A percentile compares a stretch with the other conserved stretches of the same genome.
phyloP scores from a whole-genome alignment of 2,329 filamentous ascomycete genomes.

The Biscogniauxia sp. region DNA sequence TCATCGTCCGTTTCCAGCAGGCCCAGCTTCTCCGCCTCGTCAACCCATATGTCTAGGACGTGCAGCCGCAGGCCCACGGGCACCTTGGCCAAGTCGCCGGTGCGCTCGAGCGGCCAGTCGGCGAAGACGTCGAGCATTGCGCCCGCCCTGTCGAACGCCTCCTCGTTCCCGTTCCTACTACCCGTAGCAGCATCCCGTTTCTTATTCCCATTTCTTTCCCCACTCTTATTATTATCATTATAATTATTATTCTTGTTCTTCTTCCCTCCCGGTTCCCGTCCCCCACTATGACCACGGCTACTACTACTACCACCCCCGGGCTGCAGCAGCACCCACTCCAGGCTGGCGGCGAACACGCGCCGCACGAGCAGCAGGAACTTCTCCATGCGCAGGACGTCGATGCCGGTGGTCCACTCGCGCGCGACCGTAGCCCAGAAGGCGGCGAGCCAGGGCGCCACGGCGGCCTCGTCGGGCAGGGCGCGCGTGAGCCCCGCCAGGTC shows the following conservation, averaged over 20 bases:
- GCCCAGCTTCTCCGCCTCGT: constrained; percentile 76
- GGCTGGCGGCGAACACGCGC: constrained; percentile 70
- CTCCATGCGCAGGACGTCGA: constrained; percentile 79
- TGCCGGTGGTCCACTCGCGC: constrained; percentile 61
- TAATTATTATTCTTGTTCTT: constrained; percentile 35
- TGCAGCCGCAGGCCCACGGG: constrained; percentile 86
- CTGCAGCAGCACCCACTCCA: constrained; percentile 45
- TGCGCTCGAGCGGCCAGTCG: constrained; percentile 42
- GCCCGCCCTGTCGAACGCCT: constrained; percentile 21
- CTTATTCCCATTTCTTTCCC: constrained; percentile 17
- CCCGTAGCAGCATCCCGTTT: not conserved
- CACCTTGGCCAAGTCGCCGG: constrained; percentile 50
- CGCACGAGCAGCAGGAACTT: constrained; percentile 89
- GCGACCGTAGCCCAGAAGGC: constrained; percentile 72
- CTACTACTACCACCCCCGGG: no score
- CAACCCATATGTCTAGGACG: constrained; percentile 85
- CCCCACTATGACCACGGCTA: no score
- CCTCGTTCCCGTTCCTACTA: constrained; percentile 10
- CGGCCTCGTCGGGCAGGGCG: constrained; percentile 48
- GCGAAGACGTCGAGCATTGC: constrained; percentile 44
- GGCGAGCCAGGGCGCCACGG: constrained; percentile 49
- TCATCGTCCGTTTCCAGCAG: constrained; percentile 42
- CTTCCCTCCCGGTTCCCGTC: no score
- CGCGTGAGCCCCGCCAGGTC: constrained; percentile 72
- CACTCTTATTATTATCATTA: no score